A percentile compares a stretch with the other conserved stretches of the same genome.
Conservation (phyloP, 371 early-diverging fungal species). For the Choanephora cucurbitarum region DNA sequence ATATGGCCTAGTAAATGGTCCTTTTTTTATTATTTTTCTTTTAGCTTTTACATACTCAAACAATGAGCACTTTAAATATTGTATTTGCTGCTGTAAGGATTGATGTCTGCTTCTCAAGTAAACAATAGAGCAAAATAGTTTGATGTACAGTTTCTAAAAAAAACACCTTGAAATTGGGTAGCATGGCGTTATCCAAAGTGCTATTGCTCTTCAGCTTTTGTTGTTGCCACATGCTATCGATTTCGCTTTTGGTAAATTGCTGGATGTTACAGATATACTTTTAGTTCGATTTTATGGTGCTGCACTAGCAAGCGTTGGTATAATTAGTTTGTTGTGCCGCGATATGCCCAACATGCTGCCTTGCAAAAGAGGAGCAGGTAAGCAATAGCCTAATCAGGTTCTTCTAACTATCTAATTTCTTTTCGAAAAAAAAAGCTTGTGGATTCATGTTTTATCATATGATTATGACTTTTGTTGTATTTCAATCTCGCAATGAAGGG, state of each 20-base stretch:
- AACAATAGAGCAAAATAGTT: too few species aligned
- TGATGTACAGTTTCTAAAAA: too few species aligned
- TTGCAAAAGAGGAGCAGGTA: constrained; percentile 50
- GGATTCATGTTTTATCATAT: constrained; percentile 43
- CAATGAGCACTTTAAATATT: constrained; percentile 24
- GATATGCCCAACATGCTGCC: constrained; percentile 47
- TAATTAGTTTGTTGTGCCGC: constrained; percentile 32
- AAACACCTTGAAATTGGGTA: neutral
- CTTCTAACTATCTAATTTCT: neutral
- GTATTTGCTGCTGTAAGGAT: constrained; percentile 26
- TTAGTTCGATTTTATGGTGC: constrained; percentile 37
- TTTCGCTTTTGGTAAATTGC: constrained; percentile 12
- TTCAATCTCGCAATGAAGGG: constrained; percentile 34
- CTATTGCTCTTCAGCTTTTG: constrained; percentile 27
- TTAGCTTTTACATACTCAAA: neutral
- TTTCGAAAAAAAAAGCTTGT: constrained; percentile 12
- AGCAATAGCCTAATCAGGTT: neutral
- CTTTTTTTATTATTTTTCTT: neutral
- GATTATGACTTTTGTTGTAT: constrained; percentile 26
- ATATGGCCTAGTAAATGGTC: neutral
- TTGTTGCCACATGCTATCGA: constrained; percentile 25
- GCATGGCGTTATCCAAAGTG: constrained; percentile 36
- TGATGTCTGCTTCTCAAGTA: too few species aligned
- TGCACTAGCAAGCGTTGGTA: constrained; percentile 25
- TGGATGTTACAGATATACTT: constrained; percentile 23